Conservation (phyloP, 768 basidiomycete genomes). For the Phylloporus arenicola region DNA sequence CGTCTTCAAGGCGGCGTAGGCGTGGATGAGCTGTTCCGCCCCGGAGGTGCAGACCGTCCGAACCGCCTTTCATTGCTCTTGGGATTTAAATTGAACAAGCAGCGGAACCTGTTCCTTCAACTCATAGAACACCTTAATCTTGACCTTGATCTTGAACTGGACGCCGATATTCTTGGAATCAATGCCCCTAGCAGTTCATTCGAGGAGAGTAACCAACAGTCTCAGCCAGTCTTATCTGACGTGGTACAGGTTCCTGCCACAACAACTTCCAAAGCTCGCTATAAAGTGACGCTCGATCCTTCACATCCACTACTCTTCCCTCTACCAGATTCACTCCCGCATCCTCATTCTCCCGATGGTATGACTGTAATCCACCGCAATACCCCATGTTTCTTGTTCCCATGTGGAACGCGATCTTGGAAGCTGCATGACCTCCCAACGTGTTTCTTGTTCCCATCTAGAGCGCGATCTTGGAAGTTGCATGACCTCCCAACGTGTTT, state of each 20-base stretch:
- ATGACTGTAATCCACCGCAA: constrained; percentile 1
- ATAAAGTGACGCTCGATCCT: constrained; percentile 41
- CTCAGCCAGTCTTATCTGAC: constrained; percentile 5
- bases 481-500: too few species aligned
- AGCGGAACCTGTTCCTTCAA: too few species aligned
- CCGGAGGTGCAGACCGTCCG: constrained; percentile 4
- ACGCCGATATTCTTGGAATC: constrained; percentile 43
- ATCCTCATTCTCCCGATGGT: constrained; percentile 13
- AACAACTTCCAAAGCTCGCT: constrained; percentile 6
- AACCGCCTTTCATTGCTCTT: constrained; percentile 1
- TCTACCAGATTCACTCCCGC: constrained; percentile 23
- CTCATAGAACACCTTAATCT: constrained; percentile 72
- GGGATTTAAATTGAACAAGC: constrained; percentile 13
- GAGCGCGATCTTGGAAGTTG: too few species aligned
- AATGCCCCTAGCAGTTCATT: constrained; percentile 11
- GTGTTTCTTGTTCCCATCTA: too few species aligned
- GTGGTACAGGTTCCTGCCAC: not conserved
- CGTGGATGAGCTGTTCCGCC: not conserved
- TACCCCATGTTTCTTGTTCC: too few species aligned
- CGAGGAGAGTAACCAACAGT: not conserved
- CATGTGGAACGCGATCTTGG: too few species aligned
- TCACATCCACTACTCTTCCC: constrained; percentile 60
- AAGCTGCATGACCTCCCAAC: too few species aligned
- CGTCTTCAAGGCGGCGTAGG: not conserved
- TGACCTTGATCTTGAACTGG: constrained; percentile 67